Conservation (phyloP, 805 yeast genomes). For the Saccharomycopsis javanensis region DNA sequence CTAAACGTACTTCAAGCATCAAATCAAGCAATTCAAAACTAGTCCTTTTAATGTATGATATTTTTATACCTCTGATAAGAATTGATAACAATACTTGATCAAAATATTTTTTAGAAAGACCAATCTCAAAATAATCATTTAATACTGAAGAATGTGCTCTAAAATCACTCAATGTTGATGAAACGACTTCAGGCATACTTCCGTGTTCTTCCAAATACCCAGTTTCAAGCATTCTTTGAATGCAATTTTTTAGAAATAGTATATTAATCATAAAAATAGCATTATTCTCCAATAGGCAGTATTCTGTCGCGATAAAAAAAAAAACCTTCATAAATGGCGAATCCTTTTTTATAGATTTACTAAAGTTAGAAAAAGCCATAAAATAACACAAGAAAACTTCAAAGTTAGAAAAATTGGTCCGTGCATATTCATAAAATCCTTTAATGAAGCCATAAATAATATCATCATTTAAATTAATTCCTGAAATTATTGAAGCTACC, state of each 20-base stretch:
- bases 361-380: slow-evolving; percentile 32
- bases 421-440: slow-evolving; percentile 26
- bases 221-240: slow-evolving; percentile 7
- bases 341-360: slow-evolving; percentile 26
- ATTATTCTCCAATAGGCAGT: slow-evolving; percentile 24
- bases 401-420: slow-evolving; percentile 23
- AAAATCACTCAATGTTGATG: neutral
- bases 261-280: slow-evolving; percentile 26
- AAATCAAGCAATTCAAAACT: slow-evolving; percentile 37
- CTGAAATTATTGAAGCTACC: slow-evolving; percentile 59
- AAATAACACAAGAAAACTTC: slow-evolving; percentile 27
- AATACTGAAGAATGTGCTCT: neutral
- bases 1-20: slow-evolving; percentile 32
- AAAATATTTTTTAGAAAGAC: neutral
- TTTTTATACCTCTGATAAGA: slow-evolving; percentile 46
- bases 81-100: slow-evolving; percentile 40
- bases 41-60: slow-evolving; percentile 44
- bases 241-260: neutral
- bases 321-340: slow-evolving; percentile 10
- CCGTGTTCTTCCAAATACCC: slow-evolving; percentile 3
- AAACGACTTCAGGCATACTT: neutral
- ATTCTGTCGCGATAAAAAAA: slow-evolving; percentile 20
- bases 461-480: slow-evolving; percentile 52
- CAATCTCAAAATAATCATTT: slow-evolving; percentile 1
- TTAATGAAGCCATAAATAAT: slow-evolving; percentile 32